Percentiles rank a stretch among this genome's conserved stretches.
Evolutionary conservation across 768 basidiomycete species (phyloP).

Genomic region (button mushroom (Agaricus bisporus)): DNA sequence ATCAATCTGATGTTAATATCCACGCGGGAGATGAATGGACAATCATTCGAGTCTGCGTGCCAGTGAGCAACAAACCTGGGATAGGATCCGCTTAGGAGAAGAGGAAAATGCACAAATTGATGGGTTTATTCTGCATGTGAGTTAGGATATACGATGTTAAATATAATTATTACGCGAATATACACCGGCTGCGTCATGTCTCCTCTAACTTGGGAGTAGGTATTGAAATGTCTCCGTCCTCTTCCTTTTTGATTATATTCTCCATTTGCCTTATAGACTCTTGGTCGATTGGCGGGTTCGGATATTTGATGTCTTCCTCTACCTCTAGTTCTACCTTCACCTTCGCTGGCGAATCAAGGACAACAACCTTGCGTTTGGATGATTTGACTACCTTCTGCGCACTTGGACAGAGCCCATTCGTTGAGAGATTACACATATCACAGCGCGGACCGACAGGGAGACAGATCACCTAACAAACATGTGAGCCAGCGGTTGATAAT

Average conservation of each 20-base stretch:
- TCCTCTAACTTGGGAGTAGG: neutral
- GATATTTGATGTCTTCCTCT: conserved; percentile 12
- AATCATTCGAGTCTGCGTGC: too few species aligned
- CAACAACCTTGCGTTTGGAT: conserved; percentile 22
- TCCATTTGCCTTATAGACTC: conserved; percentile 4
- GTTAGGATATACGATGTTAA: too few species aligned
- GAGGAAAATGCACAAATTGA: too few species aligned
- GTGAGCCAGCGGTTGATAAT: neutral
- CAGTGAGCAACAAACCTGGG: too few species aligned
- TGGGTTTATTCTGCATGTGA: too few species aligned
- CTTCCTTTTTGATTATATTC: conserved; percentile 6
- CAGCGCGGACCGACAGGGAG: conserved; percentile 62
- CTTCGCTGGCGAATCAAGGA: conserved; percentile 21
- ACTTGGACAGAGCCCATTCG: conserved; percentile 60
- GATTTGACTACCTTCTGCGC: conserved; percentile 26
- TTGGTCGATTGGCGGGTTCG: conserved; percentile 1
- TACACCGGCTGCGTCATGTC: too few species aligned
- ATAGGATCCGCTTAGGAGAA: too few species aligned
- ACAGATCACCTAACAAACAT: conserved; percentile 49
- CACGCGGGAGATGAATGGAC: too few species aligned
- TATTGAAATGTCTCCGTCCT: neutral
- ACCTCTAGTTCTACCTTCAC: conserved; percentile 29
- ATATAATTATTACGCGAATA: too few species aligned
- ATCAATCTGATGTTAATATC: too few species aligned
- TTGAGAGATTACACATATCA: conserved; percentile 52